Evolutionary conservation across 164 flowering plant species (phyloP).

Genomic region (Macadamia integrifolia): DNA sequence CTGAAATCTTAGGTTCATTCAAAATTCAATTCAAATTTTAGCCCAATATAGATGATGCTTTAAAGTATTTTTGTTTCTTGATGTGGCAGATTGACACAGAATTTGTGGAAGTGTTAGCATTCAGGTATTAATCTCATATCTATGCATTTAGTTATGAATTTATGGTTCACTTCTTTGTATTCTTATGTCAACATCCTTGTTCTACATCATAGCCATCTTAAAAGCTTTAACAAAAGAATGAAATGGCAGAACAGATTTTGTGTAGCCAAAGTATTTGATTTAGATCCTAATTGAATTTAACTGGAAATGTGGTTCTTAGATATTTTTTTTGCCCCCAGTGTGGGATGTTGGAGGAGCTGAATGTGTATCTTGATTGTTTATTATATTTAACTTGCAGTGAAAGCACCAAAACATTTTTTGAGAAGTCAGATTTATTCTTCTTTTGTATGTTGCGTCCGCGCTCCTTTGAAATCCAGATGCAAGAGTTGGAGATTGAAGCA

Average conservation of each 20-base stretch:
- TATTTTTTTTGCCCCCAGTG: too few species aligned
- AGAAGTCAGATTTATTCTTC: constrained; percentile 66
- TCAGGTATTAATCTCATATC: constrained; percentile 39
- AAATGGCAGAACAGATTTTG: too few species aligned
- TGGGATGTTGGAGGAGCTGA: too few species aligned
- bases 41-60: not conserved
- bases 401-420: constrained; percentile 49
- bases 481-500: constrained; percentile 55
- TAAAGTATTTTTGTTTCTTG: not conserved
- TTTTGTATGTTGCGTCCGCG: constrained; percentile 62
- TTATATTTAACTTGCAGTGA: constrained; percentile 34
- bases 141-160: too few species aligned
- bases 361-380: too few species aligned
- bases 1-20: not conserved
- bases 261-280: too few species aligned
- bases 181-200: too few species aligned
- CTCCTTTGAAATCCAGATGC: constrained; percentile 51
- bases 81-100: constrained; percentile 61
- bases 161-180: too few species aligned
- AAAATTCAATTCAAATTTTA: not conserved
- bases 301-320: too few species aligned
- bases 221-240: too few species aligned
- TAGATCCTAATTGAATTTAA: too few species aligned
- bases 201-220: too few species aligned
- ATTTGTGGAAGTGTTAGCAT: constrained; percentile 75